Evolutionary conservation across 1,284 basidiomycete genomes (phyloP).

Genomic region (Pyrrhoderma lamaoense): DNA sequence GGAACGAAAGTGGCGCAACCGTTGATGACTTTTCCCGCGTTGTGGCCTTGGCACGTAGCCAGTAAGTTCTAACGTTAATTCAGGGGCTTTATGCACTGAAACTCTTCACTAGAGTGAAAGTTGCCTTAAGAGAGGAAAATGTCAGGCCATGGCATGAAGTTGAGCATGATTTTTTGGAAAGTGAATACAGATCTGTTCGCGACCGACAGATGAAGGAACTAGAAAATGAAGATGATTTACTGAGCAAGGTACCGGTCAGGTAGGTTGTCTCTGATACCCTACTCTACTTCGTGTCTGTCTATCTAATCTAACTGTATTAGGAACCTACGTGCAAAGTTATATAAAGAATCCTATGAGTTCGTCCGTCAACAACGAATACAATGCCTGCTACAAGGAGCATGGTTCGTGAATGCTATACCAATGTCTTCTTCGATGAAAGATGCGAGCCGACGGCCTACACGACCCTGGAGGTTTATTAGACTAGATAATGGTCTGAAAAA

Average conservation of each 20-base stretch:
- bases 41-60: constrained; percentile 77
- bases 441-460: constrained; percentile 44
- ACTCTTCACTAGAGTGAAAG: constrained; percentile 52
- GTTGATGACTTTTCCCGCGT: constrained; percentile 76
- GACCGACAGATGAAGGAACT: constrained; percentile 93
- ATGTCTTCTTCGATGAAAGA: constrained; percentile 42
- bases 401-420: constrained; percentile 77
- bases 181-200: constrained; percentile 81
- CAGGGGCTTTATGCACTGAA: neutral
- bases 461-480: constrained; percentile 75
- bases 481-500: constrained; percentile 71
- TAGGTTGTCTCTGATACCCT: constrained; percentile 30
- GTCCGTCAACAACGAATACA: constrained; percentile 87
- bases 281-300: constrained; percentile 3
- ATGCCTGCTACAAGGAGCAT: constrained; percentile 83
- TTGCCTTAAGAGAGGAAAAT: constrained; percentile 72
- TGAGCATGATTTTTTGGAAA: constrained; percentile 78
- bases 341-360: constrained; percentile 90
- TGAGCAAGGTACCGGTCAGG: constrained; percentile 81
- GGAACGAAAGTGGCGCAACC: constrained; percentile 87
- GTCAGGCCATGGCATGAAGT: constrained; percentile 79
- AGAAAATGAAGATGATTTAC: constrained; percentile 84
- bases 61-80: constrained; percentile 43
- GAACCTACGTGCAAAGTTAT: constrained; percentile 79
- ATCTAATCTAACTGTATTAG: constrained; percentile 32